Evolutionary conservation across 257 asterid genomes (phyloP), one percentile per base, ranked within the genome.

Genomic region (Solanum gracilifrons): DNA sequence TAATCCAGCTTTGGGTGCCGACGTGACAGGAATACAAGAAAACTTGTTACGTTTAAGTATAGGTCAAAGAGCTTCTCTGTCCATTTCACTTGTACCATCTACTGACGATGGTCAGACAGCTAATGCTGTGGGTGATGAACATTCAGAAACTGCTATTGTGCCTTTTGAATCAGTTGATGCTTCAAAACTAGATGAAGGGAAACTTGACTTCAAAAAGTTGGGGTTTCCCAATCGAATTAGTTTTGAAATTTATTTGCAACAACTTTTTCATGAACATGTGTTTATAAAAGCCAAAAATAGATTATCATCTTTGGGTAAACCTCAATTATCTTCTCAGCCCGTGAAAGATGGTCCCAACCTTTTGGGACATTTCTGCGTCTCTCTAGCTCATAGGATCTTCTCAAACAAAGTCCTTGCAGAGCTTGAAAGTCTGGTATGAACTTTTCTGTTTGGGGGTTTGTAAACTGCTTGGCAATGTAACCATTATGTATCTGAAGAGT

Each of bases 301-400:
- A 91, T 87, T 92, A 66, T 86, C 89, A 83, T 87, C 93, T 83
- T 89, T 93, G 51, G 88, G 87, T 79, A 93, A 87, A 89, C 91
- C 88, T 91, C 96, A 91, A 89, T 69, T 72, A 88, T 90, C 95
- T 89, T 90, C 91, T 87, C 97, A 88, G 90, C 92, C 95, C 73
- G 86, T 55, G 46, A 95, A 94, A 93, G 98, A 94, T 75, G 91
- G 77, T 77, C 84, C 93, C n/a, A 95, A 90, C 91, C 93, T 94
- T 89, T 97, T 97, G 48, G 95, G 94, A 86, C 98, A 97, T 92
- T 97, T 96, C 88, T 93, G 98, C 92, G 90, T 92, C 93, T 95
- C 99, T 89, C 94, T 97, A 85, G 96, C 98, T 88, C 99, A 97
- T 90, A 93, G 99, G 89, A 97, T 96, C 91, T 96, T 96, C 94